Evolutionary conservation across 345 rosid species (phyloP).

Genomic region (Rhodomyrtus tomentosa): DNA sequence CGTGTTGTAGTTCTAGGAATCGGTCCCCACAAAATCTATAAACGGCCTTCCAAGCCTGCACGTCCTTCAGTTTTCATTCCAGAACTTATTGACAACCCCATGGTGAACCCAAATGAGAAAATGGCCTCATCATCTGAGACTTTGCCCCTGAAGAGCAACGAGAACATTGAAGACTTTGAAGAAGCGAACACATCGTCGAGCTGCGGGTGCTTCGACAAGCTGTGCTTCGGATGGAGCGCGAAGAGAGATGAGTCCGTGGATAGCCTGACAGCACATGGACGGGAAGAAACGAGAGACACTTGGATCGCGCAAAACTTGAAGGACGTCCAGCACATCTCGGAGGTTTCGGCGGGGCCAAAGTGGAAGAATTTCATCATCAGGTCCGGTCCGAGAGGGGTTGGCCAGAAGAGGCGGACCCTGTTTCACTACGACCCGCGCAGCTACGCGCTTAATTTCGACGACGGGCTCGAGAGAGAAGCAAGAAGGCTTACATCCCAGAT

Average conservation of each 20-base stretch:
- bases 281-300: conserved; percentile 2
- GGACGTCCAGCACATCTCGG: conserved; percentile 31
- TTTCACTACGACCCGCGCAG: conserved; percentile 50
- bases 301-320: conserved; percentile 26
- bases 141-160: background rate
- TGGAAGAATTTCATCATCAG: conserved; percentile 59
- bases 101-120: background rate
- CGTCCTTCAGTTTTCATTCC: background rate
- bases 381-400: conserved; percentile 9
- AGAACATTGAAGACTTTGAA: conserved; percentile 14
- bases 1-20: background rate
- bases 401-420: conserved; percentile 20
- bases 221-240: conserved; percentile 3
- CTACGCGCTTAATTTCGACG: conserved; percentile 70
- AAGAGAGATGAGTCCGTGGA: background rate
- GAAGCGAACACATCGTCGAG: conserved; percentile 7
- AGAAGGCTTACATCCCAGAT: conserved; percentile 1
- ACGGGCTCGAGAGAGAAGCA: conserved; percentile 21
- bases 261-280: conserved; percentile 4
- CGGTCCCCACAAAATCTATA: background rate
- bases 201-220: conserved; percentile 26
- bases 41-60: background rate
- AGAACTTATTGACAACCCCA: background rate
- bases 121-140: background rate
- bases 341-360: conserved; percentile 39